Evolutionary conservation across 257 asterid genomes (phyloP).

Genomic region (Solanum virginianum): DNA sequence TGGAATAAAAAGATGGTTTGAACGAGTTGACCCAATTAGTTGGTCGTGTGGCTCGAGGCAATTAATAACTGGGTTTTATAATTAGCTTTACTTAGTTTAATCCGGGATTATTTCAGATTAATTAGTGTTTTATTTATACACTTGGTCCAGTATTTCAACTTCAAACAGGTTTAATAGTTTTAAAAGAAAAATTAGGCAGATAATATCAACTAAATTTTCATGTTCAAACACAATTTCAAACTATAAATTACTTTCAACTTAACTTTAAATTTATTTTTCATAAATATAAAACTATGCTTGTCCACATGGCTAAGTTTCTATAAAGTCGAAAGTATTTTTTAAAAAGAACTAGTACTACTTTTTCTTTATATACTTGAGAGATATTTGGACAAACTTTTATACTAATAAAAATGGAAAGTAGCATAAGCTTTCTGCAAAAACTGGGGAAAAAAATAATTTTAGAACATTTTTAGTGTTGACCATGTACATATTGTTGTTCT

Average conservation of each 20-base stretch:
- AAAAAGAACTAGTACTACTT: too few species aligned
- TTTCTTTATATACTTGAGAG: background rate
- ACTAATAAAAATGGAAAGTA: background rate
- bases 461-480: background rate
- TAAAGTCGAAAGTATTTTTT: background rate
- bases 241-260: background rate
- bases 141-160: background rate
- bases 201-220: background rate
- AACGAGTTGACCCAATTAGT: slow-evolving; percentile 15
- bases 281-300: background rate
- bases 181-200: background rate
- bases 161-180: background rate
- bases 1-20: slow-evolving; percentile 22
- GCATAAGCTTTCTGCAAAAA: background rate
- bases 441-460: too few species aligned
- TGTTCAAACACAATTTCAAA: too few species aligned
- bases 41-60: slow-evolving; percentile 58
- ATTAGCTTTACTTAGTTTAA: background rate
- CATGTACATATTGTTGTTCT: background rate
- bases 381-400: background rate
- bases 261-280: background rate
- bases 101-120: background rate
- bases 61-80: background rate
- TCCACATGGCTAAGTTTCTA: background rate
- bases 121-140: background rate